These are phyloP conservation scores for Penicillium lagena DNA, from an alignment of 495 filamentous ascomycete species.

Conservation along the genomic window DNA sequence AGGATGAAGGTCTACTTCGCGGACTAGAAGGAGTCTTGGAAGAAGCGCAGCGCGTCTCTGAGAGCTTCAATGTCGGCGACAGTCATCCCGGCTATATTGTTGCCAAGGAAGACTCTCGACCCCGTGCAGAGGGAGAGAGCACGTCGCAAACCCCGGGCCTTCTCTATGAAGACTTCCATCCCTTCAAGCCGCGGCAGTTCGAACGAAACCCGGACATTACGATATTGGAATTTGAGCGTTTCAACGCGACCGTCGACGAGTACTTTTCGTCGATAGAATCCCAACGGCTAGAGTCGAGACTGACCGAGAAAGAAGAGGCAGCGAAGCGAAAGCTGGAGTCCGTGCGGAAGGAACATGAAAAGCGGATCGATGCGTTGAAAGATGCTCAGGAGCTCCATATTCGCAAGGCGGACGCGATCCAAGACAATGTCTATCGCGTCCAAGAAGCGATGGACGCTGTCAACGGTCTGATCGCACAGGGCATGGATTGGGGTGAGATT, in stretches of 20 bases:
- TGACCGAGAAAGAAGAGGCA: conserved; percentile 72
- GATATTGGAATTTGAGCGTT: conserved; percentile 71
- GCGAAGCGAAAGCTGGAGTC: conserved; percentile 79
- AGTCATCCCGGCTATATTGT: conserved; percentile 73
- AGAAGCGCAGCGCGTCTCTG: conserved; percentile 52
- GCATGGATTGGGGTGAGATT: conserved; percentile 96
- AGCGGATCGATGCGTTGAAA: conserved; percentile 75
- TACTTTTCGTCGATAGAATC: conserved; percentile 96
- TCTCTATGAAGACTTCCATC: conserved; percentile 93
- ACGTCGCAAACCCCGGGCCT: conserved; percentile 40
- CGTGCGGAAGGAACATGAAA: conserved; percentile 73
- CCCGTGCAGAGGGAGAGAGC: conserved; percentile 29
- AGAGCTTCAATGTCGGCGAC: conserved; percentile 23
- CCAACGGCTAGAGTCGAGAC: conserved; percentile 77
- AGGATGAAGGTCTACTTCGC: conserved; percentile 55
- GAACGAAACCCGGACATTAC: conserved; percentile 54
- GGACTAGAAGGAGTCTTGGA: conserved; percentile 57
- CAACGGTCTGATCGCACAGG: conserved; percentile 80
- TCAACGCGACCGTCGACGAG: conserved; percentile 90
- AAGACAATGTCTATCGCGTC: conserved; percentile 81
- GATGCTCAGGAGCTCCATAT: conserved; percentile 74
- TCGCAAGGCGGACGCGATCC: conserved; percentile 81
- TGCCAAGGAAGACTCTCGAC: conserved; percentile 54
- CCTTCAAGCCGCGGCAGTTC: conserved; percentile 83
- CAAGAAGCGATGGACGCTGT: conserved; percentile 88